Conservation (phyloP, 2,329 filamentous ascomycete genomes). For the Beauveria australis region DNA sequence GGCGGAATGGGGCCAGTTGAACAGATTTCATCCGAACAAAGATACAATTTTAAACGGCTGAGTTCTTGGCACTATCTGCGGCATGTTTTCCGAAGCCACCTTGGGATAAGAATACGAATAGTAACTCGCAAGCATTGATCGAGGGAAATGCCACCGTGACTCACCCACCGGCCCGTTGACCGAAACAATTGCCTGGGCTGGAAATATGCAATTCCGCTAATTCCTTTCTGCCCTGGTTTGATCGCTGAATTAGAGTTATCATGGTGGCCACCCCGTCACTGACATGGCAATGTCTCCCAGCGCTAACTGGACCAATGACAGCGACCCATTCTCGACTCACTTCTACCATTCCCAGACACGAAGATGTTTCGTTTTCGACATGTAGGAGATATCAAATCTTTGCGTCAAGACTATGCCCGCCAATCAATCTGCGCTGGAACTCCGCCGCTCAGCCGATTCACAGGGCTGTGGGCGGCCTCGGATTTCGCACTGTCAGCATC, state of each 20-base stretch:
- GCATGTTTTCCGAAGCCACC: not conserved
- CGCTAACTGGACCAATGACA: slow-evolving; percentile 1
- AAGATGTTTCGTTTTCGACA: slow-evolving; percentile 5
- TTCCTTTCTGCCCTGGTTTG: no score
- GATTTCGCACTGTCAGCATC: not conserved
- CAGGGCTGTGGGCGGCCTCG: not conserved
- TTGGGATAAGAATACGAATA: no score
- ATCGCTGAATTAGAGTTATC: no score
- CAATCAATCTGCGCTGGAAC: not conserved
- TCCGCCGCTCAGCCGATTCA: not conserved
- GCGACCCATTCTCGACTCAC: not conserved
- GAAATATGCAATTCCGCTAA: no score
- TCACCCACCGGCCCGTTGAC: not conserved
- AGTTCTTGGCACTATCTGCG: not conserved
- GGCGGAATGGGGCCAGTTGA: no score
- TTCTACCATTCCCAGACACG: slow-evolving; percentile 2
- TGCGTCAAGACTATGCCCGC: not conserved
- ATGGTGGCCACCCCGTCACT: no score
- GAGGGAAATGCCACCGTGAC: no score
- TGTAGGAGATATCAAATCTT: not conserved
- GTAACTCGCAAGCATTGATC: no score
- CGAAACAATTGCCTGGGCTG: not conserved
- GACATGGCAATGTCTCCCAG: not conserved
- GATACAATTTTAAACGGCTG: not conserved
- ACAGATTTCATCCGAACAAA: not conserved